Evolutionary conservation across 371 early-diverging fungal genomes (phyloP), one percentile per base, ranked within the genome.

Genomic region (Dichotomocladium elegans): DNA sequence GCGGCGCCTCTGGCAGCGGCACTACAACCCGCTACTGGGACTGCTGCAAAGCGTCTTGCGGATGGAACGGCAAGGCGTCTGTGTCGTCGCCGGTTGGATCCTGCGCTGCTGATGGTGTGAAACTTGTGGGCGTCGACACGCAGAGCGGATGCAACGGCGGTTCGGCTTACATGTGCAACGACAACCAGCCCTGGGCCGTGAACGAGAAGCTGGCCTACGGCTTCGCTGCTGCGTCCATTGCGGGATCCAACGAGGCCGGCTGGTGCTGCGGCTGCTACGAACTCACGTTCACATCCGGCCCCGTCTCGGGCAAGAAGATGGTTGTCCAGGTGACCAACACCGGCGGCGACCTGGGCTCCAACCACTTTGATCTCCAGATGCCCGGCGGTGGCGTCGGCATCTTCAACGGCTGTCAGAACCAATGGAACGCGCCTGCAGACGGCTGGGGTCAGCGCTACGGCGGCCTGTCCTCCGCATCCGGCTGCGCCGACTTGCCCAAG

Each of bases 321-420:
- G 64, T 77, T 37, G 77, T 77, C 22, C 77, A 77, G 52, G 61
- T 69, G 12, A 74, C 74, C 49, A 77, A 77, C 58, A 72, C 68
- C 35, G 77, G 77, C 45, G 63, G 62, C 29, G 75, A 77, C 46
- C 53, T 72, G 4, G 62, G 62, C 15, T 41, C 41, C n/a, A 69
- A 65, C 37, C 69, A 72, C 42, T 77, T 77, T 51, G 77, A 77
- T 51, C 42, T 77, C n/a, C 77, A 70, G 34, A 59, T 77, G 4
- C 77, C 77, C 30, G 77, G 74, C 27, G 75, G 75, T 28, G 77
- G 77, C 37, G 66, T 77, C 27, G 77, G 77, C 47, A 55, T 64
- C 28, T 77, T 64, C 57, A 66, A 74, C 41, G 77, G 70, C 8
- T 77, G 77, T 43, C 26, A 52, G 29, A 25, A 59, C 27, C 75